Conservation (phyloP, 2,329 filamentous ascomycete genomes). For the Ophiostoma fasciatum region DNA sequence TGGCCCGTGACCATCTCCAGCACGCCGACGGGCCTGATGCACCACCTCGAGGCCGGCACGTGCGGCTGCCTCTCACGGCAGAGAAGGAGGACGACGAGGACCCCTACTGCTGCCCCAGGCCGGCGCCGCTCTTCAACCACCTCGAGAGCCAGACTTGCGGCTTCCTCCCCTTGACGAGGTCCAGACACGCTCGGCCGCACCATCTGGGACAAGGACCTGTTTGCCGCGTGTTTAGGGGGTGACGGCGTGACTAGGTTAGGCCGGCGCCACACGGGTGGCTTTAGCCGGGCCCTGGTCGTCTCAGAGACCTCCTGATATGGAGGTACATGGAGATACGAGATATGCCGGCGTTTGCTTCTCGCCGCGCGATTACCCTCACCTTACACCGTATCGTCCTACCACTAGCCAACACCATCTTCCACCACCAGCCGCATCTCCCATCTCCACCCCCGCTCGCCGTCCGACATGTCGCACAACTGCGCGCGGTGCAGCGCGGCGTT, state of each 20-base stretch:
- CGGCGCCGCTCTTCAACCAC: slow-evolving; percentile 27
- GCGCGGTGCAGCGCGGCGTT: not conserved
- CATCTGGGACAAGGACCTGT: slow-evolving; percentile 9
- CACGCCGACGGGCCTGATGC: slow-evolving; percentile 36
- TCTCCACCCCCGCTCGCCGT: no score
- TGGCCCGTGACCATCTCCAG: slow-evolving; percentile 34
- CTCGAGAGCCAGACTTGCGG: slow-evolving; percentile 28
- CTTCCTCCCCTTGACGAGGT: slow-evolving; percentile 23
- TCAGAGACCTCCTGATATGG: no score
- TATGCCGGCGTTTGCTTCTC: no score
- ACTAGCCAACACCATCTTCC: no score
- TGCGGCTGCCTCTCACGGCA: slow-evolving; percentile 49
- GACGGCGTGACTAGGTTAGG: no score
- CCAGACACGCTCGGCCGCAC: slow-evolving; percentile 15
- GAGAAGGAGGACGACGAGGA: slow-evolving; percentile 19
- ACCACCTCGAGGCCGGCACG: slow-evolving; percentile 41
- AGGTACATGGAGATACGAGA: no score
- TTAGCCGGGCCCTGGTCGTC: no score
- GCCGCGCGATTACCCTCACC: no score
- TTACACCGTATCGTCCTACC: no score
- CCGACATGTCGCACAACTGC: not conserved
- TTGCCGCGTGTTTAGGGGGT: no score
- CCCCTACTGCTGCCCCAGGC: slow-evolving; percentile 27
- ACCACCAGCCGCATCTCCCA: no score
- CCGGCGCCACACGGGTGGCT: no score